These are phyloP conservation scores for Chlamydomonas incerta DNA, from an alignment of 139 green algal genomes.

Conservation along the genomic window DNA sequence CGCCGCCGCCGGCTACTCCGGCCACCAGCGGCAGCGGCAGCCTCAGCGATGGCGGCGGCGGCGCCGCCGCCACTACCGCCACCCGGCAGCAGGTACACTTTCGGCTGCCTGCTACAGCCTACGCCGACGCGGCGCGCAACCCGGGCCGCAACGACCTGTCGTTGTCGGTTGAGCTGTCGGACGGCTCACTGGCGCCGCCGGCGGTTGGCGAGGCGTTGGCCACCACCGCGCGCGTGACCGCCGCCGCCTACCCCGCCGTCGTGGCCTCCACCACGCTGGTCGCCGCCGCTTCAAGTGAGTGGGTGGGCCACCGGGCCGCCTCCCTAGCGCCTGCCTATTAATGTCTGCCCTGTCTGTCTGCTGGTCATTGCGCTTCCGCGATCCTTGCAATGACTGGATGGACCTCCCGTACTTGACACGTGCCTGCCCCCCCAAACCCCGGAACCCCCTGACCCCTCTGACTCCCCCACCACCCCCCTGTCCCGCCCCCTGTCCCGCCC, in stretches of 20 bases:
- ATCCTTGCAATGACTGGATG: too few relatives aligned
- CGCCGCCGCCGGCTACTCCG: background rate
- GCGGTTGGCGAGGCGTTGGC: background rate
- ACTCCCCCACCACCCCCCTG: too few relatives aligned
- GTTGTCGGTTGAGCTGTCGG: background rate
- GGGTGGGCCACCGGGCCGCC: too few relatives aligned
- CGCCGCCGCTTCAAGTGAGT: background rate
- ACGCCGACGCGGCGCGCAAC: constrained; percentile 18
- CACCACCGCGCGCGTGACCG: background rate
- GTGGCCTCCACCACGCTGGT: background rate
- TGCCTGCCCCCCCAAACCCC: too few relatives aligned
- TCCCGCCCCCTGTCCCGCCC: background rate
- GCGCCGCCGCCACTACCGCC: background rate
- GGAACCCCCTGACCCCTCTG: too few relatives aligned
- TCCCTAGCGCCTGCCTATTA: too few relatives aligned
- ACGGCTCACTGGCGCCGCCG: too few relatives aligned
- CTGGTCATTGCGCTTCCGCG: too few relatives aligned
- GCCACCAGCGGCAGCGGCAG: background rate
- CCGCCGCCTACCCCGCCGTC: background rate
- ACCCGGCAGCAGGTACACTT: background rate
- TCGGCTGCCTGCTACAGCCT: background rate
- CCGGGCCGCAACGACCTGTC: background rate
- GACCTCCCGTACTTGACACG: too few relatives aligned
- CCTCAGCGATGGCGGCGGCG: background rate
- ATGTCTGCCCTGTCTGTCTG: too few relatives aligned